Evolutionary conservation across 2,329 filamentous ascomycete genomes (phyloP).

Genomic region (Gaeumannomyces tritici): DNA sequence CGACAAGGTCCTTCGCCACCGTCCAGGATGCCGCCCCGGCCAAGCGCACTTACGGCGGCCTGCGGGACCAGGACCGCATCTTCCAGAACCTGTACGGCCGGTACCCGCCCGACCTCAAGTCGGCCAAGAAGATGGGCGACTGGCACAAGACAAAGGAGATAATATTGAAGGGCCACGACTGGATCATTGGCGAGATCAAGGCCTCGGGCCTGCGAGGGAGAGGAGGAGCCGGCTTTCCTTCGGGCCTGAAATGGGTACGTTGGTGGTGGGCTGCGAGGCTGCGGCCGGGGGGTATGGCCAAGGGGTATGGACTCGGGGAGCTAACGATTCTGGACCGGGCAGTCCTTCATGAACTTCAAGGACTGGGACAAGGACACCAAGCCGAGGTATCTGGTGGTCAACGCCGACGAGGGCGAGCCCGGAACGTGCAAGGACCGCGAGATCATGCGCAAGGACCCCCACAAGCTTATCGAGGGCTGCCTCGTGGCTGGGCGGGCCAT

Average conservation of each 20-base stretch:
- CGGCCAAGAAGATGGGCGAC: slow-evolving; percentile 91
- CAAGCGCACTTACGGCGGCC: slow-evolving; percentile 69
- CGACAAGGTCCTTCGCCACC: slow-evolving; percentile 63
- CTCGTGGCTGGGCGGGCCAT: slow-evolving; percentile 92
- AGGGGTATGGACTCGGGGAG: background rate
- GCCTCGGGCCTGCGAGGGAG: slow-evolving; percentile 89
- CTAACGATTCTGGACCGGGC: slow-evolving; percentile 5
- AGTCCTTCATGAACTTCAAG: slow-evolving; percentile 99
- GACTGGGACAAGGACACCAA: slow-evolving; percentile 98
- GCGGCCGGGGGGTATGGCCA: no score
- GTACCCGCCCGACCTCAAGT: slow-evolving; percentile 83
- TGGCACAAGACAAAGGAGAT: slow-evolving; percentile 99
- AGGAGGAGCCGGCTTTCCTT: slow-evolving; percentile 96
- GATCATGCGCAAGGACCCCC: slow-evolving; percentile 99
- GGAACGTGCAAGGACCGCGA: slow-evolving; percentile 99
- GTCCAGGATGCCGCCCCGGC: slow-evolving; percentile 64
- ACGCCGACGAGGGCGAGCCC: slow-evolving; percentile 96
- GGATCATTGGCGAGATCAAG: slow-evolving; percentile 98
- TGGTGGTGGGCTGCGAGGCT: slow-evolving; percentile 9
- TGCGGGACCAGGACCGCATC: slow-evolving; percentile 95
- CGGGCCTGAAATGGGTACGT: slow-evolving; percentile 95
- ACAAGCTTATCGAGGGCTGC: slow-evolving; percentile 97
- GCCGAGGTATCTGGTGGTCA: slow-evolving; percentile 94
- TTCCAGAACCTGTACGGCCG: slow-evolving; percentile 98
- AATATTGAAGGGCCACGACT: slow-evolving; percentile 91